Evolutionary conservation across 2,329 filamentous ascomycete genomes (phyloP), one percentile per base, ranked within the genome.

Genomic region (Fusarium chlamydosporum): DNA sequence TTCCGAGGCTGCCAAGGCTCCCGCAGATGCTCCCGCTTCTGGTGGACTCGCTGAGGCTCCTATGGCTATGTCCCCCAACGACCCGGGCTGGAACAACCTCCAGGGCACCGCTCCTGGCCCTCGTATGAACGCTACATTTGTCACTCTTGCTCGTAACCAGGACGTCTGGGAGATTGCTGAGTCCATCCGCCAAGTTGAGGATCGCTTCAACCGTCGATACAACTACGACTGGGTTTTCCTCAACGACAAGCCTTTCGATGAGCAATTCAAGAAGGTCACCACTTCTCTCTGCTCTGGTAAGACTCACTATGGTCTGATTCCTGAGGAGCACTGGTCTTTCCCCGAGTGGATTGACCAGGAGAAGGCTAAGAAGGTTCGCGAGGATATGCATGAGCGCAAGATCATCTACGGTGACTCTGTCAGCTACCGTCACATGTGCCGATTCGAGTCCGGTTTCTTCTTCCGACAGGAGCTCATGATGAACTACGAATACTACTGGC

Each of bases 151-250:
- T 55, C 91, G 96, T 75, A 99, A 99, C 82, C 86, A 84, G 57
- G 96, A 99, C 77, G 83, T 98, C 29, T 99, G 96, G 96, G 96
- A 99, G 51, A 97, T 99, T 77, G 92, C 94, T 66, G 89, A 93
- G 76, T 97, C 94, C 13, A 99, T 99, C 77, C 93, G 96, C 58
- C 93, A 97, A 77, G 90, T 99, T 58, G 96, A 99, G 82, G 96
- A 99, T 80, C 92, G 96, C 77, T 99, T 99, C 89, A 99, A 99
- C 84, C 89, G 90, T 76, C 92, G 95, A 75, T 98, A 92, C 84
- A 91, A 97, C 84, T 99, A 99, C 82, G 95, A 98, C 79, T 99
- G 96, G 96, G 95, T 99, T 54, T 99, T 99, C 83, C 84, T 99
- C 66, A 99, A 99, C 81, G 96, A 99, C 78, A 89, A 94, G 79